These are phyloP conservation scores for Panellus pusillus DNA, from an alignment of 768 basidiomycete species.

Conservation along the genomic window DNA sequence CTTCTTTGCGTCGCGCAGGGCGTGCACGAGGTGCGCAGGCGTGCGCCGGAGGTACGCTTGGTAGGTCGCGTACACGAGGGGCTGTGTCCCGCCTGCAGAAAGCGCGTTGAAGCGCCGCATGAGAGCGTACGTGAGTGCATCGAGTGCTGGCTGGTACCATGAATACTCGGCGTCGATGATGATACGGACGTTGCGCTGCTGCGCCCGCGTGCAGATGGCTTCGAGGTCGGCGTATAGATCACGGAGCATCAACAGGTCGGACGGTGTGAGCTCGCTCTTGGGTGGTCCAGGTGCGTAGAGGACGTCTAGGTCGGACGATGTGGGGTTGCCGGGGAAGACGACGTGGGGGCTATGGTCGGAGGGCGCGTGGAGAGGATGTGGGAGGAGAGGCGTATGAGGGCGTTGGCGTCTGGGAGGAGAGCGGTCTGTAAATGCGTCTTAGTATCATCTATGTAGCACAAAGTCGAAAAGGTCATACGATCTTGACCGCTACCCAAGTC, in stretches of 20 bases:
- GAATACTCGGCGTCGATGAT: conserved; percentile 87
- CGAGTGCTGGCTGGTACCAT: conserved; percentile 83
- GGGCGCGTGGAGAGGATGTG: conserved; percentile 50
- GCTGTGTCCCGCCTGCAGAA: conserved; percentile 41
- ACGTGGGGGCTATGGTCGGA: conserved; percentile 23
- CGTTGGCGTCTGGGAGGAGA: conserved; percentile 59
- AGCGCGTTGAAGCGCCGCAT: conserved; percentile 76
- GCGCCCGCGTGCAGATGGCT: conserved; percentile 64
- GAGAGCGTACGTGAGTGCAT: conserved; percentile 72
- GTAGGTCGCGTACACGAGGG: conserved; percentile 81
- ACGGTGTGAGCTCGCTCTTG: conserved; percentile 36
- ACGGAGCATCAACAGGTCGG: conserved; percentile 61
- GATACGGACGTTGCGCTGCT: conserved; percentile 62
- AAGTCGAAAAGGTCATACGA: conserved; percentile 46
- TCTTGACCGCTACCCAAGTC: conserved; percentile 86
- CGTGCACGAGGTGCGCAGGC: conserved; percentile 63
- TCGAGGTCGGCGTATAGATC: conserved; percentile 63
- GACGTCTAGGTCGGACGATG: conserved; percentile 56
- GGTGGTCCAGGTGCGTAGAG: conserved; percentile 30
- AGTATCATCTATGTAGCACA: neutral
- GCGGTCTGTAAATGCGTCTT: conserved; percentile 51
- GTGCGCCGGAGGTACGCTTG: conserved; percentile 87
- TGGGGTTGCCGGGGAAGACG: conserved; percentile 72
- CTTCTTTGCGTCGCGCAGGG: conserved; percentile 62
- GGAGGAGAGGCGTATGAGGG: conserved; percentile 63